Evolutionary conservation across 192 early-diverging fungal genomes (phyloP).

Genomic region (Ambispora gerdemannii): DNA sequence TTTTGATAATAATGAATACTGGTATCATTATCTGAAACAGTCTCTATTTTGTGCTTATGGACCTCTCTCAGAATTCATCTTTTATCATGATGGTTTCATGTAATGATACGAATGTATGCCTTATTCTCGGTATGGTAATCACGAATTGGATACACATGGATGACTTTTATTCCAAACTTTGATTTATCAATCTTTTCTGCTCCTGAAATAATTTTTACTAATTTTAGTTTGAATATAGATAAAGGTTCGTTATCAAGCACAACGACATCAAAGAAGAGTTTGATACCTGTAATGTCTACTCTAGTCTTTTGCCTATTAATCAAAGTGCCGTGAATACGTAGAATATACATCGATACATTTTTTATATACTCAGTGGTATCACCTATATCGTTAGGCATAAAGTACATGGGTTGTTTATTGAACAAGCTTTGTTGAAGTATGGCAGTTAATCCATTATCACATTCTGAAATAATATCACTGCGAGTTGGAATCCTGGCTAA

Average conservation of each 20-base stretch:
- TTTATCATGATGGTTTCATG: slow-evolving; percentile 1
- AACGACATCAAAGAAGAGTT: not conserved
- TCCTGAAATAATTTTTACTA: no score
- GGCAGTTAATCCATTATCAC: not conserved
- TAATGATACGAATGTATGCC: not conserved
- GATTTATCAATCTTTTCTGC: slow-evolving; percentile 6
- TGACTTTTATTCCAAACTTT: not conserved
- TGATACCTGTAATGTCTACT: not conserved
- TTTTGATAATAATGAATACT: slow-evolving; percentile 14
- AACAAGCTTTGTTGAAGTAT: not conserved
- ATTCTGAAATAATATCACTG: not conserved
- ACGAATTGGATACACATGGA: not conserved
- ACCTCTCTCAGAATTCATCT: not conserved
- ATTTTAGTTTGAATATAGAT: no score
- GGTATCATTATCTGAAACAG: not conserved
- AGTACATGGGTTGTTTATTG: not conserved
- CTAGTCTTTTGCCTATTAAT: not conserved
- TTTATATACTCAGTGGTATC: slow-evolving; percentile 13
- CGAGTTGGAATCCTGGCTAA: no score
- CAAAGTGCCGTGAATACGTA: not conserved
- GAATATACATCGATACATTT: not conserved
- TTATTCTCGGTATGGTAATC: not conserved
- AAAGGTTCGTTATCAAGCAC: not conserved
- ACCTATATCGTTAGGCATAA: not conserved
- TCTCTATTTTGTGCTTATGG: not conserved